Evolutionary conservation across 441 rosid species (phyloP).

Genomic region (Eutrema salsugineum): DNA sequence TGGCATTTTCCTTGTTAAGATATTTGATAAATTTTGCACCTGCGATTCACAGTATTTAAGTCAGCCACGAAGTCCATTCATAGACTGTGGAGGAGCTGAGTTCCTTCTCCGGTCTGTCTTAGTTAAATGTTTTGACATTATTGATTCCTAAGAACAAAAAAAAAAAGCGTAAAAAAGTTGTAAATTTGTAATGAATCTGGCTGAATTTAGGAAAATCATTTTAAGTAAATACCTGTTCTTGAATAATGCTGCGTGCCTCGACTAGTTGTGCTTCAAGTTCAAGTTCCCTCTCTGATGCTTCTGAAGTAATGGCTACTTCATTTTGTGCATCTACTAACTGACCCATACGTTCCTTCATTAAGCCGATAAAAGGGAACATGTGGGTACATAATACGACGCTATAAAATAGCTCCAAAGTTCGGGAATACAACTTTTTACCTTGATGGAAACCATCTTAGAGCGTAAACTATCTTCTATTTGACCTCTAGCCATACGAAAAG

Average conservation of each 20-base stretch:
- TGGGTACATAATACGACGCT: background rate
- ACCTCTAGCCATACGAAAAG: conserved; percentile 88
- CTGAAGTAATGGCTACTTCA: conserved; percentile 85
- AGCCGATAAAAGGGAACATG: conserved; percentile 2
- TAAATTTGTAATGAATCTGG: background rate
- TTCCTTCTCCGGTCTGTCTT: conserved; percentile 74
- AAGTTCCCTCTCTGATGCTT: conserved; percentile 96
- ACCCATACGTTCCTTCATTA: conserved; percentile 78
- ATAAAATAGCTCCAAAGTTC: background rate
- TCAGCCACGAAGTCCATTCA: conserved; percentile 24
- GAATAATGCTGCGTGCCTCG: conserved; percentile 96
- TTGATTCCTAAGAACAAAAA: conserved; percentile 42
- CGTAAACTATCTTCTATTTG: conserved; percentile 96
- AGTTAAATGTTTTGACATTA: conserved; percentile 74
- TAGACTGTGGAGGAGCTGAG: conserved; percentile 31
- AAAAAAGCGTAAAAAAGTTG: background rate
- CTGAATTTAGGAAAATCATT: background rate
- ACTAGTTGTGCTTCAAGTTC: conserved; percentile 99
- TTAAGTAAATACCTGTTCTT: conserved; percentile 68
- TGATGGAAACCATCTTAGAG: conserved; percentile 85
- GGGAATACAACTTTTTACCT: conserved; percentile 36
- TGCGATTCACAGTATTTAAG: background rate
- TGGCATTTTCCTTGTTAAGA: background rate
- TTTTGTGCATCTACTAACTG: conserved; percentile 92
- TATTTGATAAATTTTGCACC: background rate